phyloP scores from a whole-genome alignment of 2,329 filamentous ascomycete genomes.

The Parasarocladium wereldwijsianum region DNA sequence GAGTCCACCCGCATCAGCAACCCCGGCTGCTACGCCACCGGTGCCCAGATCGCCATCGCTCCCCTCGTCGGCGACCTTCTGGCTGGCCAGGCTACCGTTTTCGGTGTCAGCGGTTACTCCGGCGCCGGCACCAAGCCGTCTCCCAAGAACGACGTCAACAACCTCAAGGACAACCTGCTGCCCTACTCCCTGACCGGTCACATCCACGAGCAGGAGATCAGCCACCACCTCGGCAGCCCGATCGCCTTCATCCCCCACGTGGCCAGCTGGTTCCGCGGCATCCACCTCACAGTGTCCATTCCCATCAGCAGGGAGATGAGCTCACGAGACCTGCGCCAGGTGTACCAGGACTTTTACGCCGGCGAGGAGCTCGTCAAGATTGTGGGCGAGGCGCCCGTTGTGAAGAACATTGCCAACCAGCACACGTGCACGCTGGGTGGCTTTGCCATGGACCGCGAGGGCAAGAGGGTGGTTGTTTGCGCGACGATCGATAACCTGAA shows the following conservation, averaged over 20 bases:
- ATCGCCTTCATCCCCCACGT: slow-evolving; percentile 90
- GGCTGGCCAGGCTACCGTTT: slow-evolving; percentile 65
- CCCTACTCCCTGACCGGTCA: slow-evolving; percentile 56
- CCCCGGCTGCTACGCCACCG: slow-evolving; percentile 92
- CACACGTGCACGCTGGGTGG: slow-evolving; percentile 90
- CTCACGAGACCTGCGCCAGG: slow-evolving; percentile 78
- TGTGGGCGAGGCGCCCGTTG: slow-evolving; percentile 70
- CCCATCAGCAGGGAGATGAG: slow-evolving; percentile 77
- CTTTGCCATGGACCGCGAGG: slow-evolving; percentile 81
- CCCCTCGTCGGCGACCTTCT: slow-evolving; percentile 66
- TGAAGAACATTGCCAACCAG: slow-evolving; percentile 71
- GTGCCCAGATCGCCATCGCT: slow-evolving; percentile 76
- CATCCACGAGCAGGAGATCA: slow-evolving; percentile 89
- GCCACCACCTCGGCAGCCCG: slow-evolving; percentile 54
- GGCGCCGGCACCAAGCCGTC: slow-evolving; percentile 90
- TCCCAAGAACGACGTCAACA: slow-evolving; percentile 80
- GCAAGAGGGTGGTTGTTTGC: slow-evolving; percentile 87
- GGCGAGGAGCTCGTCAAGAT: slow-evolving; percentile 93
- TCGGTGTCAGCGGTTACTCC: slow-evolving; percentile 87
- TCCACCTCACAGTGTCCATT: slow-evolving; percentile 81
- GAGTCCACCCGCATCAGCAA: slow-evolving; percentile 61
- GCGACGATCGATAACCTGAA: slow-evolving; percentile 84
- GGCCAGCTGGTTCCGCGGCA: slow-evolving; percentile 93
- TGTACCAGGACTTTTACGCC: slow-evolving; percentile 93
- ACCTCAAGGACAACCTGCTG: slow-evolving; percentile 76